Conservation (phyloP, 495 filamentous ascomycete genomes). For the Neurospora discreta region DNA sequence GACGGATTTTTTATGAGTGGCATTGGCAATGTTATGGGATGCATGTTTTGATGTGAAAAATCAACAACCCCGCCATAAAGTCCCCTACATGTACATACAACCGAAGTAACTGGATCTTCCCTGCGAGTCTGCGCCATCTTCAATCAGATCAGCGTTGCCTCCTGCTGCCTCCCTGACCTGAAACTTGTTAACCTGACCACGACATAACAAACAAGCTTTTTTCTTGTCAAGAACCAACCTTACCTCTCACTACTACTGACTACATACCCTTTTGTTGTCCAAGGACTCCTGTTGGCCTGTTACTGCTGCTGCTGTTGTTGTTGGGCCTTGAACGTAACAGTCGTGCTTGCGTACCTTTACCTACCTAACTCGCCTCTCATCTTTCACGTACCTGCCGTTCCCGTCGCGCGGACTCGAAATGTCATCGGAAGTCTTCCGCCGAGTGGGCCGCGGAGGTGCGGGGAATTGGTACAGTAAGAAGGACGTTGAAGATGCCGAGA, state of each 20-base stretch:
- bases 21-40: not conserved
- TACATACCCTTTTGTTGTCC: not conserved
- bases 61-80: not conserved
- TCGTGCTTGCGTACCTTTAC: not conserved
- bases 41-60: no score
- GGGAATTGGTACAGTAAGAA: slow-evolving; percentile 50
- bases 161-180: no score
- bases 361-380: not conserved
- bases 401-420: slow-evolving; percentile 1
- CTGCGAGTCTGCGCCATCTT: not conserved
- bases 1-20: not conserved
- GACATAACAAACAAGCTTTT: not conserved
- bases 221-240: not conserved
- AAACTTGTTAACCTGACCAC: not conserved
- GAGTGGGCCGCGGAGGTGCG: slow-evolving; percentile 45
- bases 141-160: not conserved
- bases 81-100: not conserved
- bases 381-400: not conserved
- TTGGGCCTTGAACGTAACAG: not conserved
- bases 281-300: not conserved
- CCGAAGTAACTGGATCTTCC: not conserved
- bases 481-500: slow-evolving; percentile 37
- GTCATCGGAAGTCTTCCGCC: slow-evolving; percentile 20
- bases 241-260: not conserved
- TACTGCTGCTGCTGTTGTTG: not conserved